Percentiles rank a stretch among this genome's conserved stretches.
Conservation (phyloP, 2,329 filamentous ascomycete species). For the Penicillium freii region DNA sequence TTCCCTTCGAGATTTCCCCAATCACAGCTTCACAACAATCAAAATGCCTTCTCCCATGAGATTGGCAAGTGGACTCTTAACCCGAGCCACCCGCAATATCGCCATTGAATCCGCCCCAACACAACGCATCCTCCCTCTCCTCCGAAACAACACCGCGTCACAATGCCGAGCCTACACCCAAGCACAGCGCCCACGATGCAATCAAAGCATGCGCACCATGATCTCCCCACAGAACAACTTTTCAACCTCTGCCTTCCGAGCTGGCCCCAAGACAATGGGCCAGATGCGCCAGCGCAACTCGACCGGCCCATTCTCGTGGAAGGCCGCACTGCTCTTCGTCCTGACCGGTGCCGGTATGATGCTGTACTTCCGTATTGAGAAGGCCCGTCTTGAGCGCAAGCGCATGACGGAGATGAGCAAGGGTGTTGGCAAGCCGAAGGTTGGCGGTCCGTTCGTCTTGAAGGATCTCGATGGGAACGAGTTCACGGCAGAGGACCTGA, state of each 20-base stretch:
- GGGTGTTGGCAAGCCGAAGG: conserved; percentile 87
- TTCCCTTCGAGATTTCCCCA: conserved; percentile 1
- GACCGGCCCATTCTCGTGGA: conserved; percentile 79
- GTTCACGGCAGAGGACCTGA: conserved; percentile 77
- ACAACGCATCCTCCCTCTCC: conserved; percentile 15
- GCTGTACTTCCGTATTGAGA: conserved; percentile 91
- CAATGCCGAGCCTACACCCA: conserved; percentile 26
- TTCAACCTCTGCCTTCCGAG: conserved; percentile 28
- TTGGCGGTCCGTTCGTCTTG: conserved; percentile 82
- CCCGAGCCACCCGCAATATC: conserved; percentile 18
- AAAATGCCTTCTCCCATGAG: conserved; percentile 31
- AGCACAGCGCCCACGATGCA: conserved; percentile 22
- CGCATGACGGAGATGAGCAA: conserved; percentile 88
- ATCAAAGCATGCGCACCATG: conserved; percentile 11
- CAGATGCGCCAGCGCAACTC: conserved; percentile 41
- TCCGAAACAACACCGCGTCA: conserved; percentile 20
- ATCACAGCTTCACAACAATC: conserved; percentile 4
- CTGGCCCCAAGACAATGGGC: conserved; percentile 38
- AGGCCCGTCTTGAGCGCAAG: conserved; percentile 84
- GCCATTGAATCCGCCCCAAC: conserved; percentile 16
- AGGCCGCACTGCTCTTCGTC: conserved; percentile 82
- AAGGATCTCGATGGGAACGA: conserved; percentile 75
- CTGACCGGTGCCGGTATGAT: conserved; percentile 72
- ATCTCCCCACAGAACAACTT: conserved; percentile 22
- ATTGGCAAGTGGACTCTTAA: conserved; percentile 20